Percentiles rank a stretch among this genome's conserved stretches.
phyloP scores from a whole-genome alignment of 768 basidiomycete species.

The Ephemerocybe angulata region DNA sequence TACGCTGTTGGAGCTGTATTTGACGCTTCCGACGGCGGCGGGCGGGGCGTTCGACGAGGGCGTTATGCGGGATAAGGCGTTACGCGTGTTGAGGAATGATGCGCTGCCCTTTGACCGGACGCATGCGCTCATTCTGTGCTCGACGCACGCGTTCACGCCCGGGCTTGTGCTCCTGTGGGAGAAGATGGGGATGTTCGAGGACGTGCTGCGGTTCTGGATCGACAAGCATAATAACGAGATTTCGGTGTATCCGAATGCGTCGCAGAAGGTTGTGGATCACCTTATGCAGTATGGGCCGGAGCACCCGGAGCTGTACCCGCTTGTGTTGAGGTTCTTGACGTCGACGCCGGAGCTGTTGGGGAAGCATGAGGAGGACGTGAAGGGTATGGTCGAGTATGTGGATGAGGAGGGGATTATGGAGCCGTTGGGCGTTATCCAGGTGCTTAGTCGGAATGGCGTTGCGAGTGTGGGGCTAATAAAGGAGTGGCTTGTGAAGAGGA shows the following conservation, averaged over 20 bases:
- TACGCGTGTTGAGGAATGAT: conserved; percentile 61
- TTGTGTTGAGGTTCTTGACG: conserved; percentile 88
- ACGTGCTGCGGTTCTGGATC: conserved; percentile 92
- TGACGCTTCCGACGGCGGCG: conserved; percentile 45
- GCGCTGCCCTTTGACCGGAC: conserved; percentile 76
- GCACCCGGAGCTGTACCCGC: conserved; percentile 76
- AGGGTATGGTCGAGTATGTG: conserved; percentile 67
- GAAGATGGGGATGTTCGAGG: conserved; percentile 92
- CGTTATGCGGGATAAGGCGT: conserved; percentile 58
- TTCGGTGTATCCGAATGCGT: conserved; percentile 29
- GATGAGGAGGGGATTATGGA: conserved; percentile 82
- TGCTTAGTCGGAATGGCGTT: conserved; percentile 83
- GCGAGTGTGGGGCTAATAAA: conserved; percentile 91
- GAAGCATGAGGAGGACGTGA: conserved; percentile 69
- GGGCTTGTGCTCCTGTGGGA: conserved; percentile 93
- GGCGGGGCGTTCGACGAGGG: conserved; percentile 29
- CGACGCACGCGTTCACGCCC: conserved; percentile 72
- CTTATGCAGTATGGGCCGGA: conserved; percentile 69
- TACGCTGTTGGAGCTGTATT: conserved; percentile 89
- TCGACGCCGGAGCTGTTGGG: conserved; percentile 70
- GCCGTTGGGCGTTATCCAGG: conserved; percentile 85
- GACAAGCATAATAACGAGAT: conserved; percentile 51
- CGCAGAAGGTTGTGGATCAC: conserved; percentile 63
- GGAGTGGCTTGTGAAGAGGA: conserved; percentile 81
- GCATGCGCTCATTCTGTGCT: conserved; percentile 94